A percentile compares a stretch with the other conserved stretches of the same genome.
These are phyloP conservation scores for Sporothrix dimorphospora DNA, from an alignment of 2,329 filamentous ascomycete genomes.

Conservation along the genomic window DNA sequence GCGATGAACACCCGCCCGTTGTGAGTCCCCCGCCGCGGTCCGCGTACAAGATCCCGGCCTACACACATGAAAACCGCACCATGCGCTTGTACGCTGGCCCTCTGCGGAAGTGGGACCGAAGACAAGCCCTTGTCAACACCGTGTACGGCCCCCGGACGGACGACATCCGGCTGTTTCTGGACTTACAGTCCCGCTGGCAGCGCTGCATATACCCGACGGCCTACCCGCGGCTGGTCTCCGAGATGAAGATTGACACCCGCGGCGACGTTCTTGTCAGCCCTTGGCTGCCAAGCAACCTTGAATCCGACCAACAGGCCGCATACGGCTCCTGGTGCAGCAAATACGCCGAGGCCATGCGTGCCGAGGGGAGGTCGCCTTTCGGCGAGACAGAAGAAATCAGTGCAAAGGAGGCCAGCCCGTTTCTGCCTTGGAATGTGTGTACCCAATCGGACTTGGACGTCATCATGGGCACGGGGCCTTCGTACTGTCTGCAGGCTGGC, in stretches of 20 bases:
- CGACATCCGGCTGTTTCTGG: conserved; percentile 38
- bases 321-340: conserved; percentile 39
- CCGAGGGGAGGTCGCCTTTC: not conserved
- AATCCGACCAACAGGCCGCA: conserved; percentile 41
- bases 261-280: conserved; percentile 44
- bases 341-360: not conserved
- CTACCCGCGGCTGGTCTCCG: conserved; percentile 36
- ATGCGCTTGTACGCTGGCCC: conserved; percentile 45
- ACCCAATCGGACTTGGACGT: not conserved
- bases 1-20: not conserved
- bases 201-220: not conserved
- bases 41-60: conserved; percentile 29
- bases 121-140: conserved; percentile 43
- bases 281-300: conserved; percentile 46
- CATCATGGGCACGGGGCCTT: not conserved
- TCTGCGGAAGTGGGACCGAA: conserved; percentile 43
- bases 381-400: not conserved
- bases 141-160: conserved; percentile 49
- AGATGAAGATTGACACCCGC: conserved; percentile 35
- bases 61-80: conserved; percentile 30
- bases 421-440: not conserved
- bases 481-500: not conserved
- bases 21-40: not conserved
- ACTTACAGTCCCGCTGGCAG: not conserved
- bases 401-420: not conserved